phyloP scores from a whole-genome alignment of 352 stramenopile genomes.

The Pythium scleroteichum region DNA sequence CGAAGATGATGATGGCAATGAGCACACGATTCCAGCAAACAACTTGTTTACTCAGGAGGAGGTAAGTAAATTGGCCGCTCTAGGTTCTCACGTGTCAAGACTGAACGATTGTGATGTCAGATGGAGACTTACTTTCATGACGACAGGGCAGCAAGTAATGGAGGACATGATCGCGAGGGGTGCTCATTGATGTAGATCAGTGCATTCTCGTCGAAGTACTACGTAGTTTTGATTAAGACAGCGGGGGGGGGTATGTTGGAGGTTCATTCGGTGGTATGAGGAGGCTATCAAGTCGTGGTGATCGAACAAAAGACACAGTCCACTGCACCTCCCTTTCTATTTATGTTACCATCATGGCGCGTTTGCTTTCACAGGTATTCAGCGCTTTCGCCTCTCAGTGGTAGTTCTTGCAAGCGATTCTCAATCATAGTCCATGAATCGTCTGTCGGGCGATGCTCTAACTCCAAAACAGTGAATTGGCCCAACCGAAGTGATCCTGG shows the following conservation, averaged over 20 bases:
- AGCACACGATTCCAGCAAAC: constrained; percentile 16
- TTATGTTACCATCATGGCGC: too few relatives aligned
- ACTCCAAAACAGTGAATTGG: constrained; percentile 77
- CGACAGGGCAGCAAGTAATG: not conserved
- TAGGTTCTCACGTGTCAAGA: too few relatives aligned
- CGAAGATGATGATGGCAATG: constrained; percentile 9
- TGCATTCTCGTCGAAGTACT: not conserved
- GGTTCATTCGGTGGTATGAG: too few relatives aligned
- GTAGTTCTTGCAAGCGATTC: constrained; percentile 16
- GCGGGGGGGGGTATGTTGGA: too few relatives aligned
- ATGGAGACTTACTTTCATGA: not conserved
- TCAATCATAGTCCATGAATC: constrained; percentile 51
- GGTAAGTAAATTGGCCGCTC: constrained; percentile 17
- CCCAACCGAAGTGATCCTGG: constrained; percentile 65
- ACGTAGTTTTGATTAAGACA: too few relatives aligned
- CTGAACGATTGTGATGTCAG: too few relatives aligned
- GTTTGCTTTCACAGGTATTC: too few relatives aligned
- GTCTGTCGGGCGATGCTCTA: constrained; percentile 52
- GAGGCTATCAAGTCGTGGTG: too few relatives aligned
- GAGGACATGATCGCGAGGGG: not conserved
- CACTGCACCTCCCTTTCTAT: too few relatives aligned
- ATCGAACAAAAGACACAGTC: too few relatives aligned
- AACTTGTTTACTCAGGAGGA: constrained; percentile 21
- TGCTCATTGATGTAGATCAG: constrained; percentile 2
- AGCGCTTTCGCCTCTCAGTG: not conserved